These are phyloP conservation scores for Metarhizium anisopliae DNA, from an alignment of 2,329 filamentous ascomycete genomes.

Conservation along the genomic window DNA sequence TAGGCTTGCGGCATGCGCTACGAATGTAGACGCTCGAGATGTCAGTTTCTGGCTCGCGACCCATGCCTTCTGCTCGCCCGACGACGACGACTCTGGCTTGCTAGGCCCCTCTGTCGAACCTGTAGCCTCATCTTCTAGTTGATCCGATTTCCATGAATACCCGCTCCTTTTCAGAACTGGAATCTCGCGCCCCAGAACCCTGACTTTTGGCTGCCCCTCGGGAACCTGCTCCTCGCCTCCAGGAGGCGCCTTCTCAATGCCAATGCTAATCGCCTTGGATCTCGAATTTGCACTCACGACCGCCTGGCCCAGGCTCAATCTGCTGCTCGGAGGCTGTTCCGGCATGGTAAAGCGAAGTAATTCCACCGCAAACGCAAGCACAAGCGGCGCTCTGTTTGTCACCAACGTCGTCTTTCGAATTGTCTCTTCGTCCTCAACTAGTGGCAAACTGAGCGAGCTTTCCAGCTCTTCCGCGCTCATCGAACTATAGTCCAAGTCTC, in stretches of 20 bases:
- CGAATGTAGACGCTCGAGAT: slow-evolving; percentile 46
- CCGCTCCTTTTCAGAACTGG: slow-evolving; percentile 69
- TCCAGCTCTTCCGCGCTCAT: slow-evolving; percentile 52
- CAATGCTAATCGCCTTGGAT: slow-evolving; percentile 66
- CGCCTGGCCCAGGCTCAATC: slow-evolving; percentile 73
- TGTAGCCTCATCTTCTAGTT: background rate
- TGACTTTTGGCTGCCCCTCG: slow-evolving; percentile 64
- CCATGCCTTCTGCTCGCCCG: slow-evolving; percentile 31
- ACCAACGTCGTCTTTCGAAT: slow-evolving; percentile 51
- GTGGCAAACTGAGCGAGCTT: slow-evolving; percentile 50
- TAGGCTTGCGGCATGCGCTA: slow-evolving; percentile 38
- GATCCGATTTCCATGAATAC: slow-evolving; percentile 38
- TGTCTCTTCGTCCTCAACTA: slow-evolving; percentile 46
- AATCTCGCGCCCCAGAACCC: slow-evolving; percentile 64
- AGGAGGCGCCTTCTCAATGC: slow-evolving; percentile 54
- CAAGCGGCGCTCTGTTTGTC: slow-evolving; percentile 74
- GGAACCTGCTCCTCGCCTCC: slow-evolving; percentile 66
- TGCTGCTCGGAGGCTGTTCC: slow-evolving; percentile 74
- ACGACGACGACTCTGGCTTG: slow-evolving; percentile 8
- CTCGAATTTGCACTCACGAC: slow-evolving; percentile 75
- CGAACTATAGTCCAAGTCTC: slow-evolving; percentile 28
- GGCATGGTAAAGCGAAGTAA: slow-evolving; percentile 75
- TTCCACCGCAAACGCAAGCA: slow-evolving; percentile 70
- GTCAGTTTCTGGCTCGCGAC: slow-evolving; percentile 40
- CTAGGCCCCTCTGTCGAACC: slow-evolving; percentile 1